phyloP scores from a whole-genome alignment of 2,329 filamentous ascomycete species.

The Cladobotryum protrusum region DNA sequence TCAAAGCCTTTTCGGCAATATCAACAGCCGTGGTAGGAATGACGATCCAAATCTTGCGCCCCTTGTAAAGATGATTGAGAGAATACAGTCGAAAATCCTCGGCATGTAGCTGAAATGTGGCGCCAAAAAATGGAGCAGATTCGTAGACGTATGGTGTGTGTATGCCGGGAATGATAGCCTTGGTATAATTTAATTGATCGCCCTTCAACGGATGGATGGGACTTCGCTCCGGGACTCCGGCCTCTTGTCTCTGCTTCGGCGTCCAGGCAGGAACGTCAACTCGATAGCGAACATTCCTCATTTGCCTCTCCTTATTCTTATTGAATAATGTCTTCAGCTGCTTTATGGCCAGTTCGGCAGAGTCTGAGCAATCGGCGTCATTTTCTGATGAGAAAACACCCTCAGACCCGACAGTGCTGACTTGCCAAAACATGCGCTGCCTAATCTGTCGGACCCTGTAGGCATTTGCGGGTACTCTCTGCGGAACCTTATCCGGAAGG shows the following conservation, averaged over 20 bases:
- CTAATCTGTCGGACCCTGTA: constrained; percentile 30
- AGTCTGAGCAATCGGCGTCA: constrained; percentile 19
- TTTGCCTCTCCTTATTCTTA: constrained; percentile 29
- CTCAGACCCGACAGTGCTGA: constrained; percentile 28
- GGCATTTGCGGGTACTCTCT: constrained; percentile 28
- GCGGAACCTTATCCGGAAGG: constrained; percentile 26
- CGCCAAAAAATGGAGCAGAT: constrained; percentile 32
- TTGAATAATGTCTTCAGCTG: constrained; percentile 30
- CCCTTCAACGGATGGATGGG: constrained; percentile 33
- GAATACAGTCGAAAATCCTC: constrained; percentile 34
- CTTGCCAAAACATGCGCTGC: constrained; percentile 31
- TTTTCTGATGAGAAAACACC: constrained; percentile 25
- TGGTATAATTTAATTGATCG: constrained; percentile 31
- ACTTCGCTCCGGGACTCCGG: constrained; percentile 31
- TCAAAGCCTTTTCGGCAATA: constrained; percentile 28
- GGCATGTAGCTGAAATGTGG: constrained; percentile 35
- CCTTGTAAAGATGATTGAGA: constrained; percentile 34
- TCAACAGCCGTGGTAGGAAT: constrained; percentile 31
- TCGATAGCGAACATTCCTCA: constrained; percentile 32
- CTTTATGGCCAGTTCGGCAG: constrained; percentile 24
- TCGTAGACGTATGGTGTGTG: constrained; percentile 37
- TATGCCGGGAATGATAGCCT: constrained; percentile 33
- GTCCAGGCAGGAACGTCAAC: constrained; percentile 36
- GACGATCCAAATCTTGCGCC: constrained; percentile 36
- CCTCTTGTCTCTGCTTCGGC: constrained; percentile 25